These are phyloP conservation scores for Xylariaceae sp. DNA, from an alignment of 2,329 filamentous ascomycete genomes.

Conservation along the genomic window DNA sequence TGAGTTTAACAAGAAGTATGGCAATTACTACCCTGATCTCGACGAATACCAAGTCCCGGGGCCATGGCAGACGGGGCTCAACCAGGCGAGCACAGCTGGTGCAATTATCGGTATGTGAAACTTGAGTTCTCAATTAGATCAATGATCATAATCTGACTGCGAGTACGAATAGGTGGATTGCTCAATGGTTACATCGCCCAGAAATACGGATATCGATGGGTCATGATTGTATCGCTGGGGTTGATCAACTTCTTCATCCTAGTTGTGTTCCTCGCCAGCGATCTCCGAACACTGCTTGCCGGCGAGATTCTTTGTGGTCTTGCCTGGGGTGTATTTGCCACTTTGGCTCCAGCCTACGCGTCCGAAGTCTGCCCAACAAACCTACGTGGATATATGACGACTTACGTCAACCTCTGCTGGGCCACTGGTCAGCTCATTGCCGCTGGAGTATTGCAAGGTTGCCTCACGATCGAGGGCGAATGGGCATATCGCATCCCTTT, in stretches of 20 bases:
- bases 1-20: slow-evolving; percentile 29
- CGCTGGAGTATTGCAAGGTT: slow-evolving; percentile 36
- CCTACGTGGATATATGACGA: slow-evolving; percentile 37
- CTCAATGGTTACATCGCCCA: slow-evolving; percentile 29
- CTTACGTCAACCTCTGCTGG: slow-evolving; percentile 46
- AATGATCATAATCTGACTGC: neutral
- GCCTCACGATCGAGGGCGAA: slow-evolving; percentile 32
- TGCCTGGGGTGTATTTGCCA: slow-evolving; percentile 31
- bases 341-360: slow-evolving; percentile 32
- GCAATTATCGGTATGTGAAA: slow-evolving; percentile 25
- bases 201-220: slow-evolving; percentile 28
- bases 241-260: slow-evolving; percentile 29
- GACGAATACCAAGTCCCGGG: slow-evolving; percentile 26
- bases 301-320: slow-evolving; percentile 31
- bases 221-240: slow-evolving; percentile 27
- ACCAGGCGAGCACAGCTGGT: slow-evolving; percentile 28
- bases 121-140: neutral
- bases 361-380: slow-evolving; percentile 33
- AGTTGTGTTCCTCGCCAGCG: slow-evolving; percentile 26
- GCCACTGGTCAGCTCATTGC: slow-evolving; percentile 40
- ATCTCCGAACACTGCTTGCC: slow-evolving; percentile 20
- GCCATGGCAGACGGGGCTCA: slow-evolving; percentile 29
- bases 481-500: slow-evolving; percentile 43
- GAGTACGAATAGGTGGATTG: slow-evolving; percentile 20
- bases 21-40: slow-evolving; percentile 20